Evolutionary conservation across 2,329 filamentous ascomycete genomes (phyloP).

Genomic region (Pseudogymnoascus sp.): DNA sequence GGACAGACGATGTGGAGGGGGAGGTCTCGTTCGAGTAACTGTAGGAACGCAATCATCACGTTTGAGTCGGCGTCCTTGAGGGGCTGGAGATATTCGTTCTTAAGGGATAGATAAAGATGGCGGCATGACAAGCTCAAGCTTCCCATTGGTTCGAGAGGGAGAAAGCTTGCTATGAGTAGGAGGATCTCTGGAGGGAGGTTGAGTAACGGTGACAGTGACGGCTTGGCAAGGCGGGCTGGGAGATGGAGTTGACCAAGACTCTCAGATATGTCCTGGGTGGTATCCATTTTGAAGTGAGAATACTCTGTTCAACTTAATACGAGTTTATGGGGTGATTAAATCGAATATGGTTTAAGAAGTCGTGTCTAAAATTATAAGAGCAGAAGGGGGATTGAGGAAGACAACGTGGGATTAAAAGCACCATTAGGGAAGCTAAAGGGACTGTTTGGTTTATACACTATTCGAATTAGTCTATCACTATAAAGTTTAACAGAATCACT

Average conservation of each 20-base stretch:
- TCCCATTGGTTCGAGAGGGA: conserved; percentile 11
- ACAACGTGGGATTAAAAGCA: not conserved
- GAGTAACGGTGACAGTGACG: conserved; percentile 1
- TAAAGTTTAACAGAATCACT: not conserved
- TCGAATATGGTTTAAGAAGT: no score
- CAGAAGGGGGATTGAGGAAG: not conserved
- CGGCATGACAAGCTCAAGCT: conserved; percentile 11
- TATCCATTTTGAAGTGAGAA: not conserved
- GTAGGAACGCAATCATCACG: conserved; percentile 11
- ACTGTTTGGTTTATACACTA: not conserved
- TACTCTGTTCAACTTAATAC: not conserved
- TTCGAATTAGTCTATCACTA: not conserved
- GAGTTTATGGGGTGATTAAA: not conserved
- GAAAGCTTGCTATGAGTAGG: conserved; percentile 12
- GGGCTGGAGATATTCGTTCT: conserved; percentile 4
- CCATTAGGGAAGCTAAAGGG: not conserved
- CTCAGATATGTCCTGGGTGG: not conserved
- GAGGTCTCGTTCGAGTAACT: conserved; percentile 14
- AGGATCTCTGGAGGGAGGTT: conserved; percentile 16
- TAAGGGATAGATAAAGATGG: conserved; percentile 8
- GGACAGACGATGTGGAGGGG: conserved; percentile 13
- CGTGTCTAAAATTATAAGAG: not conserved
- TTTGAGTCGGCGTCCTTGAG: conserved; percentile 12
- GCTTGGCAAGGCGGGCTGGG: not conserved
- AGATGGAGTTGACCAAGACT: not conserved